These are phyloP conservation scores for Dryas integrifolia DNA, from an alignment of 331 rosid genomes.

Conservation along the genomic window DNA sequence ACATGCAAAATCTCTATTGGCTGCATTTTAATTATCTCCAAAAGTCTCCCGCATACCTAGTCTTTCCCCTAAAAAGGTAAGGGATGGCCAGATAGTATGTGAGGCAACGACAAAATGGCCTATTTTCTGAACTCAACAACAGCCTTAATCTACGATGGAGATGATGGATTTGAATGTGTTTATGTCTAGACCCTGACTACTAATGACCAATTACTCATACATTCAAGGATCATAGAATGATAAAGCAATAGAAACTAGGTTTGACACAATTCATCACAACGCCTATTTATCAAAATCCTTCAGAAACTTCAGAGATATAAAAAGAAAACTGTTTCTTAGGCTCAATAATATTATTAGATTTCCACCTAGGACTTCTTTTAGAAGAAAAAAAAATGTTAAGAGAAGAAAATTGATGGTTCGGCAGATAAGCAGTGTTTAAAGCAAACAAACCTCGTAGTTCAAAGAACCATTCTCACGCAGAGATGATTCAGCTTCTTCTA, in stretches of 20 bases:
- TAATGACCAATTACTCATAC: background rate
- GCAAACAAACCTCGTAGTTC: conserved; percentile 77
- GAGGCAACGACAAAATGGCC: background rate
- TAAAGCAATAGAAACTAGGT: background rate
- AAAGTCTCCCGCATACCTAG: background rate
- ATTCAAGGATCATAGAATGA: background rate
- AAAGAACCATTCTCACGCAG: conserved; percentile 74
- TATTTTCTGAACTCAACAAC: background rate
- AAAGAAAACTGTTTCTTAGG: background rate
- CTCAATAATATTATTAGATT: too few relatives aligned
- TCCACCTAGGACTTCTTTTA: background rate
- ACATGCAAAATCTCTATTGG: background rate
- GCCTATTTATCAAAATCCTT: background rate
- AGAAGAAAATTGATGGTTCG: conserved; percentile 12
- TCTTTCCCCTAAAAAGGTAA: background rate
- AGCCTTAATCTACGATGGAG: background rate
- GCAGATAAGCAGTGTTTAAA: conserved; percentile 8
- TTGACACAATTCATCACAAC: background rate
- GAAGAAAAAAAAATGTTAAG: background rate
- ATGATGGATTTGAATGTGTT: background rate
- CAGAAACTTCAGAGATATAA: background rate
- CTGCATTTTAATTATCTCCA: background rate
- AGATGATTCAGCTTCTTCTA: conserved; percentile 87
- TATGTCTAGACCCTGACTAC: background rate
- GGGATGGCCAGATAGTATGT: background rate